Evolutionary conservation across 768 basidiomycete species (phyloP).

Genomic region (Tulasnella sp.): DNA sequence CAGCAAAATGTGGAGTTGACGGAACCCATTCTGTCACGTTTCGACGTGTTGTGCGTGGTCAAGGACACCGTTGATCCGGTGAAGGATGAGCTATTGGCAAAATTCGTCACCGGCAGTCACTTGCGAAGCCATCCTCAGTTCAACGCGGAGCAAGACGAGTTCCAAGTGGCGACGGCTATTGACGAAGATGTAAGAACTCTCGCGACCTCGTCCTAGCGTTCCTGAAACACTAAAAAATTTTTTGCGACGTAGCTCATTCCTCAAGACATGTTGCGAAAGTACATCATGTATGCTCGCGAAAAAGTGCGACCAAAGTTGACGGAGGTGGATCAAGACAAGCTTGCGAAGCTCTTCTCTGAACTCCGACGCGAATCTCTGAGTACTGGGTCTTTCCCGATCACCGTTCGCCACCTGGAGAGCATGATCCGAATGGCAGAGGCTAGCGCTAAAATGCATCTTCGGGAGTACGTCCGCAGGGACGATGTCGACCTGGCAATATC

Average conservation of each 20-base stretch:
- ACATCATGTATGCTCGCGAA: conserved; percentile 98
- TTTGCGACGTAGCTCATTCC: conserved; percentile 67
- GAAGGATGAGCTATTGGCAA: conserved; percentile 89
- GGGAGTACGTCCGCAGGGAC: conserved; percentile 91
- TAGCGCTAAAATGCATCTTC: conserved; percentile 94
- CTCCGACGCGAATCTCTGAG: conserved; percentile 91
- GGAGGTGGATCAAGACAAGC: conserved; percentile 92
- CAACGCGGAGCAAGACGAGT: conserved; percentile 77
- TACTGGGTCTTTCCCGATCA: conserved; percentile 98
- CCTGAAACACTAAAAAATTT: background rate
- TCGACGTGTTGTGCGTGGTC: conserved; percentile 96
- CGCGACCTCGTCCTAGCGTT: background rate
- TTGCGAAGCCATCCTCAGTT: conserved; percentile 91
- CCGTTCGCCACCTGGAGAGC: conserved; percentile 93
- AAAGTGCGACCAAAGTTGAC: conserved; percentile 87
- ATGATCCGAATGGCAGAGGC: conserved; percentile 99
- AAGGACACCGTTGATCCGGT: conserved; percentile 97
- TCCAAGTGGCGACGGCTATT: conserved; percentile 79
- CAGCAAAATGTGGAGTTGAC: conserved; percentile 98
- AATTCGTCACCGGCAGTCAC: conserved; percentile 98
- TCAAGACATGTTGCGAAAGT: conserved; percentile 91
- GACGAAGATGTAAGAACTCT: conserved; percentile 73
- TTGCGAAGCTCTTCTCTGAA: conserved; percentile 88
- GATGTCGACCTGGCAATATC: conserved; percentile 97
- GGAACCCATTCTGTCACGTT: conserved; percentile 95